Evolutionary conservation across 2,329 filamentous ascomycete species (phyloP).

Genomic region (Aspergillus chevalieri): DNA sequence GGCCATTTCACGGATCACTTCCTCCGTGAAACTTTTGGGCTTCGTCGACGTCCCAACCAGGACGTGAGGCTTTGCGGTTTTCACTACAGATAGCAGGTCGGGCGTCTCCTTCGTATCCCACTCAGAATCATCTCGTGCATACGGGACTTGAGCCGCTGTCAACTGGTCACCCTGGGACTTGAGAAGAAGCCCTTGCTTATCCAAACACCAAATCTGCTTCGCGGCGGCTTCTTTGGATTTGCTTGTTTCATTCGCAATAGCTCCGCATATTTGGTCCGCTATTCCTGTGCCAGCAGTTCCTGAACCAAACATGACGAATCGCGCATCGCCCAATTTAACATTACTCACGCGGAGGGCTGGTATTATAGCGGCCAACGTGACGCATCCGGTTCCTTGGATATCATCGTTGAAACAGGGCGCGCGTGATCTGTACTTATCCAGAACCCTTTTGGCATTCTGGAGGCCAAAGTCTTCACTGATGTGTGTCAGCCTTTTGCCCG

Average conservation of each 20-base stretch:
- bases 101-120: constrained; percentile 55
- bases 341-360: constrained; percentile 65
- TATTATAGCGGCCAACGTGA: constrained; percentile 76
- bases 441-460: constrained; percentile 65
- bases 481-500: not conserved
- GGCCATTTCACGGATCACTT: constrained; percentile 70
- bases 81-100: constrained; percentile 61
- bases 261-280: constrained; percentile 75
- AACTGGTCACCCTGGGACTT: constrained; percentile 55
- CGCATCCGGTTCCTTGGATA: constrained; percentile 81
- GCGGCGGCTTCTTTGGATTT: constrained; percentile 68
- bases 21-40: constrained; percentile 67
- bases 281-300: constrained; percentile 81
- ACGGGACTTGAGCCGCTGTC: constrained; percentile 61
- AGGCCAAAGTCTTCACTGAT: constrained; percentile 71
- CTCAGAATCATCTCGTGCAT: constrained; percentile 57
- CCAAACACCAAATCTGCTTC: constrained; percentile 76
- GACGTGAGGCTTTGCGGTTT: constrained; percentile 68
- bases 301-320: constrained; percentile 70
- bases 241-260: constrained; percentile 62
- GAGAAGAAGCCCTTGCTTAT: constrained; percentile 72
- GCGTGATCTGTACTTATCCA: constrained; percentile 66
- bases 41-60: constrained; percentile 79
- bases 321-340: constrained; percentile 60
- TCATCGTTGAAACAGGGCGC: constrained; percentile 89